These are phyloP conservation scores for Aureobasidium vineae DNA, from an alignment of 2,329 filamentous ascomycete genomes.

Conservation along the genomic window DNA sequence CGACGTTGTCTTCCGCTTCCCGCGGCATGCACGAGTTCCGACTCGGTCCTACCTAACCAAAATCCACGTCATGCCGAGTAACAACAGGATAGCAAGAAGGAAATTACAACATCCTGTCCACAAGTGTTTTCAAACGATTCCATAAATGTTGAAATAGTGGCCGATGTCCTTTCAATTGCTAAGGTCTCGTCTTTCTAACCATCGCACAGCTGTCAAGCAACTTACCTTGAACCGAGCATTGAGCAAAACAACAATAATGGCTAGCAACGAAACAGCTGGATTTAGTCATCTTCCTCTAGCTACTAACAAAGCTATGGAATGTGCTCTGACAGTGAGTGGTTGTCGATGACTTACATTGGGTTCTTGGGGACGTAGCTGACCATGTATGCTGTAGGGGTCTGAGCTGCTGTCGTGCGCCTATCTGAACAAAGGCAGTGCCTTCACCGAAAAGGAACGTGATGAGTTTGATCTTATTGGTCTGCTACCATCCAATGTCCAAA, in stretches of 20 bases:
- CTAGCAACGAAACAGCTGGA: neutral
- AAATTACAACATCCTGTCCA: neutral
- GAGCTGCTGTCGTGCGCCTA: constrained; percentile 63
- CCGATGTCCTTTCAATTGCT: neutral
- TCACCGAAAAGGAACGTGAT: constrained; percentile 65
- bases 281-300: constrained; percentile 25
- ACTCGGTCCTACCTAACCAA: neutral
- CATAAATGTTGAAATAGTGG: neutral
- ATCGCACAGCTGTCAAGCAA: neutral
- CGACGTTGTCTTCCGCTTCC: neutral
- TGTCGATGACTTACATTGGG: neutral
- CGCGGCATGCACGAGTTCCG: neutral
- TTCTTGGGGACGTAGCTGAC: neutral
- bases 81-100: neutral
- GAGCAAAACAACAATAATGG: constrained; percentile 6
- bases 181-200: neutral
- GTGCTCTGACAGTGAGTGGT: constrained; percentile 27
- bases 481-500: constrained; percentile 69
- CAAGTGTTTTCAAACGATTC: neutral
- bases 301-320: constrained; percentile 27
- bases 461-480: constrained; percentile 70
- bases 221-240: neutral
- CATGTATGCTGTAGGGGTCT: constrained; percentile 31
- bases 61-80: neutral
- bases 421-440: constrained; percentile 83